These are phyloP conservation scores for Thecaphora thlaspeos DNA, from an alignment of 1,284 basidiomycete species.

Conservation along the genomic window DNA sequence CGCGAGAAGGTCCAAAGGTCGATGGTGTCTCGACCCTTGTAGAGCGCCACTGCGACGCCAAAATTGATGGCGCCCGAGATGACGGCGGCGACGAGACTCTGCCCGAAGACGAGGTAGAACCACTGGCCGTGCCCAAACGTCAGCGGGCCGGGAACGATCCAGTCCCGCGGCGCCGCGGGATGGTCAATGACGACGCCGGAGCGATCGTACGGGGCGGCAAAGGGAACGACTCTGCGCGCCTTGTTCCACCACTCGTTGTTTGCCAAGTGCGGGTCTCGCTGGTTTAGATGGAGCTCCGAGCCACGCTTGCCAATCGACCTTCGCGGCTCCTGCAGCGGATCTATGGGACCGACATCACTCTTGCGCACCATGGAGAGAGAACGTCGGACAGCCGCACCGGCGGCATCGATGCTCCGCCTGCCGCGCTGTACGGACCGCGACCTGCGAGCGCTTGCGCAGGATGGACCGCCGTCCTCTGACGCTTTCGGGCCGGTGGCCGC, in stretches of 20 bases:
- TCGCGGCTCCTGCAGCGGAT: slow-evolving; percentile 33
- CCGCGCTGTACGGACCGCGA: slow-evolving; percentile 11
- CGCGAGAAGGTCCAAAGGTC: slow-evolving; percentile 44
- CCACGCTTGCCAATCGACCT: slow-evolving; percentile 29
- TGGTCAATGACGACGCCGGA: slow-evolving; percentile 33
- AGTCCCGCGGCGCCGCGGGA: slow-evolving; percentile 21
- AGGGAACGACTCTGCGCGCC: slow-evolving; percentile 16
- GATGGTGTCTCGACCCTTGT: slow-evolving; percentile 26
- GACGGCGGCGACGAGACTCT: slow-evolving; percentile 23
- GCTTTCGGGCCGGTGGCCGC: too few species aligned
- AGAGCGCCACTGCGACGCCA: slow-evolving; percentile 46
- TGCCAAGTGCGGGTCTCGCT: slow-evolving; percentile 18
- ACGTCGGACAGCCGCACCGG: slow-evolving; percentile 11
- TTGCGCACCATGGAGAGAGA: slow-evolving; percentile 9
- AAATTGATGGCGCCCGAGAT: slow-evolving; percentile 53
- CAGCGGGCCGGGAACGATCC: slow-evolving; percentile 25
- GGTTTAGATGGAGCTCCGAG: slow-evolving; percentile 15
- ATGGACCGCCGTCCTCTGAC: background rate
- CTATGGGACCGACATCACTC: slow-evolving; percentile 11
- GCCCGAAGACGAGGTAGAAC: slow-evolving; percentile 28
- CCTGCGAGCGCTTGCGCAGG: slow-evolving; percentile 7
- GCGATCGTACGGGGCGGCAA: slow-evolving; percentile 28
- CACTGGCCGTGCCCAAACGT: slow-evolving; percentile 28
- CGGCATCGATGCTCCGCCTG: slow-evolving; percentile 10
- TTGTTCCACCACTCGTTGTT: slow-evolving; percentile 4